phyloP scores from a whole-genome alignment of 768 basidiomycete genomes.

The Tylopilus subfusipes region DNA sequence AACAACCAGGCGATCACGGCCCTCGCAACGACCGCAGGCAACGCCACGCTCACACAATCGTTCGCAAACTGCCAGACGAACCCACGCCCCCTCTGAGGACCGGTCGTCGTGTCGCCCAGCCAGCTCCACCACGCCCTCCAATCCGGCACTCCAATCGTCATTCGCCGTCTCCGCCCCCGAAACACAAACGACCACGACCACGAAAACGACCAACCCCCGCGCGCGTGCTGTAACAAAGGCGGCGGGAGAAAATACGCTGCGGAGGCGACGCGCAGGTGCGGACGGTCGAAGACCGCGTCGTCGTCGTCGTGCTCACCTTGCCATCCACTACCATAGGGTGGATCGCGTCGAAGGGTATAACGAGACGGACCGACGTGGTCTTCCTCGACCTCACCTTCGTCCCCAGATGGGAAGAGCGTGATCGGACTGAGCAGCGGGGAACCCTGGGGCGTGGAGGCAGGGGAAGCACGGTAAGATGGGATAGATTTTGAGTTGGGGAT shows the following conservation, averaged over 20 bases:
- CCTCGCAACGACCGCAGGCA: slow-evolving; percentile 28
- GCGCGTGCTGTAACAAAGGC: slow-evolving; percentile 26
- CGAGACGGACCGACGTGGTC: slow-evolving; percentile 46
- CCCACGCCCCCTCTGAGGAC: slow-evolving; percentile 25
- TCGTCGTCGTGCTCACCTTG: slow-evolving; percentile 20
- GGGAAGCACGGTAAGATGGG: slow-evolving; percentile 40
- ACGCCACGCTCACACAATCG: slow-evolving; percentile 36
- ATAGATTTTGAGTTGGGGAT: slow-evolving; percentile 33
- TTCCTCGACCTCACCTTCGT: slow-evolving; percentile 44
- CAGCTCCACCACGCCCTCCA: slow-evolving; percentile 21
- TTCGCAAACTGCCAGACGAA: slow-evolving; percentile 34
- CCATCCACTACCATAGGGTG: slow-evolving; percentile 32
- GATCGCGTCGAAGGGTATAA: slow-evolving; percentile 42
- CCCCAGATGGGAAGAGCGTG: slow-evolving; percentile 37
- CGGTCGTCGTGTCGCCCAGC: slow-evolving; percentile 6
- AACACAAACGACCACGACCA: slow-evolving; percentile 59
- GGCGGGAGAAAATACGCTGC: slow-evolving; percentile 39
- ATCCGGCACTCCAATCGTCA: slow-evolving; percentile 45
- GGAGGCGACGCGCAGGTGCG: background rate
- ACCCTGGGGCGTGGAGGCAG: slow-evolving; percentile 35
- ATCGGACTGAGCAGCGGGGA: slow-evolving; percentile 39
- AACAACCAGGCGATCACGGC: slow-evolving; percentile 28
- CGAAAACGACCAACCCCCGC: slow-evolving; percentile 34
- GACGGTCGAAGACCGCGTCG: slow-evolving; percentile 2
- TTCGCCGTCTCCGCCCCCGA: slow-evolving; percentile 50